Evolutionary conservation across 2,329 filamentous ascomycete species (phyloP).

Genomic region (Aspergillus sp.): DNA sequence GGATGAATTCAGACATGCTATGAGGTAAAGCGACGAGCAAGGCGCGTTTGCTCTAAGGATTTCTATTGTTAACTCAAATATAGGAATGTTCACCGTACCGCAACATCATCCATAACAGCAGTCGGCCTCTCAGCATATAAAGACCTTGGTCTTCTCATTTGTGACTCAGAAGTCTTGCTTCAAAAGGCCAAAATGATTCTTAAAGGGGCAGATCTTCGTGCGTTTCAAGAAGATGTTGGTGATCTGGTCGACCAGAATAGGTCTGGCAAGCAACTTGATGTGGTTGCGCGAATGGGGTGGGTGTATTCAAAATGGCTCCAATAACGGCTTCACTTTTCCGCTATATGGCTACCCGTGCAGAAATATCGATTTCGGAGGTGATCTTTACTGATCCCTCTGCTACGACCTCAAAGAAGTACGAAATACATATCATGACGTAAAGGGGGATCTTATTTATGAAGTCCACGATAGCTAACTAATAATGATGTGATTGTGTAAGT

Average conservation of each 20-base stretch:
- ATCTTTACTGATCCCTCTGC: background rate
- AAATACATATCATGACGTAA: no score
- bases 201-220: slow-evolving; percentile 71
- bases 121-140: slow-evolving; percentile 81
- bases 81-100: slow-evolving; percentile 78
- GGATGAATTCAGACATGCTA: slow-evolving; percentile 70
- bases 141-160: slow-evolving; percentile 85
- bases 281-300: slow-evolving; percentile 84
- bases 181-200: slow-evolving; percentile 66
- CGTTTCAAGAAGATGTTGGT: slow-evolving; percentile 84
- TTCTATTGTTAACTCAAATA: slow-evolving; percentile 4
- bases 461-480: background rate
- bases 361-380: background rate
- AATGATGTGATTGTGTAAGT: background rate
- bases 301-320: slow-evolving; percentile 76
- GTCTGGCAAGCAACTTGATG: slow-evolving; percentile 72
- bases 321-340: background rate
- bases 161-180: slow-evolving; percentile 82
- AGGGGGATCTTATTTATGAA: no score
- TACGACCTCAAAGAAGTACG: no score
- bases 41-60: background rate
- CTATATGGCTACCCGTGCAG: background rate
- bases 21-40: slow-evolving; percentile 54
- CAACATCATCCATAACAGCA: slow-evolving; percentile 67
- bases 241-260: slow-evolving; percentile 80